Evolutionary conservation across 257 asterid species (phyloP).

Genomic region (Ilex aquifolium): DNA sequence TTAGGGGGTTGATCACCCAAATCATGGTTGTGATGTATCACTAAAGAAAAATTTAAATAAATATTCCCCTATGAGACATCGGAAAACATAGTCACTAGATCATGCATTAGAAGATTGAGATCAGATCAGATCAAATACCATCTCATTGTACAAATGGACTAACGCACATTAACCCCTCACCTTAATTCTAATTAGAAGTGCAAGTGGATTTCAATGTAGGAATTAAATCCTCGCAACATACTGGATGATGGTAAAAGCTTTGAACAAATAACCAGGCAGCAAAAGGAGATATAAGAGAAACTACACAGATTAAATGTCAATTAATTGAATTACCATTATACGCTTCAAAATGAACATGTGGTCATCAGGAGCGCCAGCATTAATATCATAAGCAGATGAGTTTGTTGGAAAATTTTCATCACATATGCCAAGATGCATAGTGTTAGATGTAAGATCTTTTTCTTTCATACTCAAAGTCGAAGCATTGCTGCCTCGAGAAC

Average conservation of each 20-base stretch:
- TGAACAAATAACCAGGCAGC: background rate
- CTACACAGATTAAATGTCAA: background rate
- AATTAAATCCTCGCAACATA: background rate
- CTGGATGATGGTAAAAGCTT: background rate
- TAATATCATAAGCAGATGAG: conserved; percentile 35
- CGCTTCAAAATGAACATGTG: conserved; percentile 87
- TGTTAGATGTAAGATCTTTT: conserved; percentile 21
- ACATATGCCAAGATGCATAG: conserved; percentile 26
- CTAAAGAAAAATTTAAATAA: no score
- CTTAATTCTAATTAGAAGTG: no score
- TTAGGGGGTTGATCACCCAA: no score
- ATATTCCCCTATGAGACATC: no score
- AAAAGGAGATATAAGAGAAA: background rate
- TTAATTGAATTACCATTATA: conserved; percentile 59
- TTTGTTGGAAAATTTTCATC: conserved; percentile 30
- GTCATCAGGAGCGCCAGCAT: conserved; percentile 35
- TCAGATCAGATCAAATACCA: no score
- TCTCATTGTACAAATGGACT: no score
- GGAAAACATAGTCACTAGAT: no score
- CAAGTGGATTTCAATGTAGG: no score
- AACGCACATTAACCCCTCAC: no score
- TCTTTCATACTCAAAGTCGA: conserved; percentile 28
- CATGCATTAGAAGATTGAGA: no score
- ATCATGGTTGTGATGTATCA: no score
- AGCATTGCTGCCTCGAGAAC: conserved; percentile 54